A percentile compares a stretch with the other conserved stretches of the same genome.
These are phyloP conservation scores for Teratosphaeria zuluensis DNA, from an alignment of 2,329 filamentous ascomycete genomes.

Conservation along the genomic window DNA sequence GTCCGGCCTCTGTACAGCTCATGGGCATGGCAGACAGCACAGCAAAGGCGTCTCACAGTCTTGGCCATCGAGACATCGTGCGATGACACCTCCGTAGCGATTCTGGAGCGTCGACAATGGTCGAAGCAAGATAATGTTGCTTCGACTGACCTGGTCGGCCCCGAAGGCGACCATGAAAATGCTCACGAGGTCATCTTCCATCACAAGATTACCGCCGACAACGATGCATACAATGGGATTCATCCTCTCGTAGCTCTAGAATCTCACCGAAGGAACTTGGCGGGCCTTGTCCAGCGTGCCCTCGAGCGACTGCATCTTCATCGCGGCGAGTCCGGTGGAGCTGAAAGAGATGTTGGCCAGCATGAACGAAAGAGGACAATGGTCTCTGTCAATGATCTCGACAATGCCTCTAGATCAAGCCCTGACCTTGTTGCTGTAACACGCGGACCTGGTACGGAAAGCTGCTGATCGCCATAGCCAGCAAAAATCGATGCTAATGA, in stretches of 20 bases:
- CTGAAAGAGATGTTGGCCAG: neutral
- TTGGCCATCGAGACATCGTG: constrained; percentile 78
- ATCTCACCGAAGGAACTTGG: constrained; percentile 65
- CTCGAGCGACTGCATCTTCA: constrained; percentile 29
- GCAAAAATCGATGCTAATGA: neutral
- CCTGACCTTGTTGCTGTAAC: constrained; percentile 87
- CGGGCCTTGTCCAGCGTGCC: constrained; percentile 56
- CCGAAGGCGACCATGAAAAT: neutral
- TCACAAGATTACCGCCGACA: constrained; percentile 71
- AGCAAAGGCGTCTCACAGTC: neutral
- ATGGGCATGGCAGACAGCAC: neutral
- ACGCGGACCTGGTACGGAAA: constrained; percentile 56
- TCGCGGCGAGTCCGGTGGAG: neutral
- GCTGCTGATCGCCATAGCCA: neutral
- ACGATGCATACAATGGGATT: constrained; percentile 64
- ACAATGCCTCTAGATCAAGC: constrained; percentile 20
- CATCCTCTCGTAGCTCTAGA: constrained; percentile 66
- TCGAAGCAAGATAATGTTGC: neutral
- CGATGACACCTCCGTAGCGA: constrained; percentile 84
- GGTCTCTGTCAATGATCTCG: neutral
- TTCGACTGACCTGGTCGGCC: neutral
- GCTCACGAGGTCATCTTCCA: constrained; percentile 52
- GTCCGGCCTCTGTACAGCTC: neutral
- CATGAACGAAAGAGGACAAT: neutral
- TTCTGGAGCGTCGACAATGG: constrained; percentile 28